phyloP scores from a whole-genome alignment of 768 basidiomycete genomes.

The Boletales sp. region DNA sequence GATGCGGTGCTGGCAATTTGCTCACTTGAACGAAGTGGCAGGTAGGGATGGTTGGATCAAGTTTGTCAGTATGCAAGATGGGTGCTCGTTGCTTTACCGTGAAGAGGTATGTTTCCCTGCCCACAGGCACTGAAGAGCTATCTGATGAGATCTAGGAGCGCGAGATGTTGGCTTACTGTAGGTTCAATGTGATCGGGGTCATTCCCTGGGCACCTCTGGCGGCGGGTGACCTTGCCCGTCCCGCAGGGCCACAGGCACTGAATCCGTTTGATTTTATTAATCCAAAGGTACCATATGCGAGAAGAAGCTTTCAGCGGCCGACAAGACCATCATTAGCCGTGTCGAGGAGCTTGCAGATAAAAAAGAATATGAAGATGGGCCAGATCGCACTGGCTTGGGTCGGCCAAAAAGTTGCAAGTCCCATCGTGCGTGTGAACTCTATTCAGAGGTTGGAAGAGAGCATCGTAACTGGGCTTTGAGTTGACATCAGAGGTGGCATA shows the following conservation, averaged over 20 bases:
- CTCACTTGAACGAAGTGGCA: slow-evolving; percentile 44
- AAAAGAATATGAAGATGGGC: slow-evolving; percentile 39
- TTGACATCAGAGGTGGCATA: slow-evolving; percentile 27
- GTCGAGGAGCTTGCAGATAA: slow-evolving; percentile 41
- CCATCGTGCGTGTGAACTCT: slow-evolving; percentile 41
- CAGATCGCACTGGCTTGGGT: slow-evolving; percentile 46
- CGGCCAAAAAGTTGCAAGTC: slow-evolving; percentile 39
- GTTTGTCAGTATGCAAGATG: slow-evolving; percentile 56
- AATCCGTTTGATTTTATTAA: slow-evolving; percentile 17
- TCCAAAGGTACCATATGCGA: slow-evolving; percentile 24
- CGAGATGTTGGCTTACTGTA: too few relatives aligned
- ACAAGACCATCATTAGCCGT: slow-evolving; percentile 35
- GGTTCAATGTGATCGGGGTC: too few relatives aligned
- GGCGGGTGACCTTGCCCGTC: too few relatives aligned
- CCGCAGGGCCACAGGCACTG: slow-evolving; percentile 19
- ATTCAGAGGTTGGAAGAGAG: slow-evolving; percentile 29
- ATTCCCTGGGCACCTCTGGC: too few relatives aligned
- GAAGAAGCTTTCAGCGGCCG: slow-evolving; percentile 22
- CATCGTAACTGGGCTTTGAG: slow-evolving; percentile 21
- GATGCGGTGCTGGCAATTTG: slow-evolving; percentile 47
- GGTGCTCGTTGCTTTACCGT: slow-evolving; percentile 52
- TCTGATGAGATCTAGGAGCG: too few relatives aligned
- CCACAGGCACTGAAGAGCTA: neutral
- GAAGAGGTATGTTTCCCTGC: slow-evolving; percentile 37
- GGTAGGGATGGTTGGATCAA: slow-evolving; percentile 45